Evolutionary conservation across 2,329 filamentous ascomycete genomes (phyloP).

Genomic region (Aspergillus latus): DNA sequence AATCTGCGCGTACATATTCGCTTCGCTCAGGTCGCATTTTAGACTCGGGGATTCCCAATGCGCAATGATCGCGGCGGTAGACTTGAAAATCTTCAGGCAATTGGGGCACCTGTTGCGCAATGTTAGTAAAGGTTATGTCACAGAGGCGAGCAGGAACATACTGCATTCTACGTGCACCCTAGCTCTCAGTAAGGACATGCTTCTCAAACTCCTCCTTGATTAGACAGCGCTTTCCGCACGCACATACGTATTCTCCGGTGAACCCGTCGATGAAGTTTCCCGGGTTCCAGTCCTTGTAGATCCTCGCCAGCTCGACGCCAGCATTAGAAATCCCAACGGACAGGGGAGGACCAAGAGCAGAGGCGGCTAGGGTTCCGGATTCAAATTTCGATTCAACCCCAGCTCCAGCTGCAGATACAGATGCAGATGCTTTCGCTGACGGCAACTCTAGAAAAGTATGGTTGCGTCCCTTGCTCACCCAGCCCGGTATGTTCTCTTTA

Average conservation of each 20-base stretch:
- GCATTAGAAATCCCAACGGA: neutral
- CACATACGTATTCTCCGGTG: conserved; percentile 34
- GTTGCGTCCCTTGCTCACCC: conserved; percentile 10
- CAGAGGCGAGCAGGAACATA: conserved; percentile 1
- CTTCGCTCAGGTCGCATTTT: conserved; percentile 37
- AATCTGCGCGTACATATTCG: conserved; percentile 32
- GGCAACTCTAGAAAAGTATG: neutral
- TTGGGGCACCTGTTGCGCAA: conserved; percentile 35
- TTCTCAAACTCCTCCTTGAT: conserved; percentile 28
- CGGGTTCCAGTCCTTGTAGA: conserved; percentile 28
- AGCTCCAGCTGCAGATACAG: neutral
- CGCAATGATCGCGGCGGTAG: conserved; percentile 38
- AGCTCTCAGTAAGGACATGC: conserved; percentile 33
- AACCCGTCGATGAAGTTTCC: conserved; percentile 33
- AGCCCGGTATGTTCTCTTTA: neutral
- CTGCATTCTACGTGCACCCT: conserved; percentile 20
- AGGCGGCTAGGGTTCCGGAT: neutral
- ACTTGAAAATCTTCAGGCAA: conserved; percentile 42
- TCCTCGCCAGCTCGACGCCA: conserved; percentile 16
- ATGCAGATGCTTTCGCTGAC: neutral
- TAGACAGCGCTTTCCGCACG: conserved; percentile 32
- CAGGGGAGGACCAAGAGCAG: neutral
- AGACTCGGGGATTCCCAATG: conserved; percentile 41
- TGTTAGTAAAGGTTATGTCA: neutral
- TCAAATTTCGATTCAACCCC: neutral